These are phyloP conservation scores for Claviceps monticola DNA, from an alignment of 2,329 filamentous ascomycete genomes.

Conservation along the genomic window DNA sequence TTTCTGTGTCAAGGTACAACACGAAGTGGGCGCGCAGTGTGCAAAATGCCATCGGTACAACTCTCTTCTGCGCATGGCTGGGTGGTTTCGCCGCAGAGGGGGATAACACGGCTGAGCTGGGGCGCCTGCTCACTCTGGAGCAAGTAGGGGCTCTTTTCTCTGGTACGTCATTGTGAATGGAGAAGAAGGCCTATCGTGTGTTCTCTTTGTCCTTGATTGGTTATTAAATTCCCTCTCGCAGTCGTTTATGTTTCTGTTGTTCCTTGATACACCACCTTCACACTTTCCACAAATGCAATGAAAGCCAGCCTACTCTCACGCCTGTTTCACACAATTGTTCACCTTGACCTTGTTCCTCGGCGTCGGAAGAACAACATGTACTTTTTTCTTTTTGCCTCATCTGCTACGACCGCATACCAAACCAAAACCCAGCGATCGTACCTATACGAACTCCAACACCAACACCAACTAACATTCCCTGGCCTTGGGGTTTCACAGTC, in stretches of 20 bases:
- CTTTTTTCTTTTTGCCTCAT: too few species aligned
- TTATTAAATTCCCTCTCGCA: neutral
- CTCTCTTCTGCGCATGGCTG: conserved; percentile 57
- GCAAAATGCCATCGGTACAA: conserved; percentile 57
- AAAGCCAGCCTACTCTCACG: too few species aligned
- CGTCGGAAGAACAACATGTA: too few species aligned
- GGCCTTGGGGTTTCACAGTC: conserved; percentile 33
- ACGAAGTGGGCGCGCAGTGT: conserved; percentile 70
- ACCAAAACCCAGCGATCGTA: too few species aligned
- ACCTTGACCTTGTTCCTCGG: too few species aligned
- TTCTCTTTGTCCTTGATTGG: neutral
- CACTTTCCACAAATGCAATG: too few species aligned
- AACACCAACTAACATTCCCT: neutral
- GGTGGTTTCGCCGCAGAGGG: conserved; percentile 45
- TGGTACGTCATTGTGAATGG: conserved; percentile 31
- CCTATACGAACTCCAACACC: too few species aligned
- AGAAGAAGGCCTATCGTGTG: too few species aligned
- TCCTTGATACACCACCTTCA: neutral
- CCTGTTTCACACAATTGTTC: too few species aligned
- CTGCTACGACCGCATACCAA: too few species aligned
- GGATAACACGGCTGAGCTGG: conserved; percentile 35
- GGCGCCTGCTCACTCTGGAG: conserved; percentile 70
- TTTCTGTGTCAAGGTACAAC: conserved; percentile 48
- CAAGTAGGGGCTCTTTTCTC: conserved; percentile 68
- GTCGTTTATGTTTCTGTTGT: neutral